Conservation (phyloP, 2,329 filamentous ascomycete genomes). For the Colletotrichum sp. region DNA sequence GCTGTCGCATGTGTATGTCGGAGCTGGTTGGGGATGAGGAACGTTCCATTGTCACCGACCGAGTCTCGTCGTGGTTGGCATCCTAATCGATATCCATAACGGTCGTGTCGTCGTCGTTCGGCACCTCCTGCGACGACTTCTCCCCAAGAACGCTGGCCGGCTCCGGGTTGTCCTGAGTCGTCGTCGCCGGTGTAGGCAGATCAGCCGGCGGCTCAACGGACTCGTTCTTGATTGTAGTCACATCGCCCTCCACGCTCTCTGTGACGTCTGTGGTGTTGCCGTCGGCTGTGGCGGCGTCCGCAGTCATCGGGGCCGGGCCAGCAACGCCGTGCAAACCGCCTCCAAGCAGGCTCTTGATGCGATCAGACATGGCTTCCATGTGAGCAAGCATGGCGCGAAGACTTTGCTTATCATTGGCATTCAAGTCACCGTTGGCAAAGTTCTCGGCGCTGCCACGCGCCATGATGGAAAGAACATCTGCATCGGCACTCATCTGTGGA, state of each 20-base stretch:
- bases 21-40: not conserved
- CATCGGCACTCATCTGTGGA: constrained; percentile 48
- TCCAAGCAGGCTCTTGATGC: constrained; percentile 46
- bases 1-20: not conserved
- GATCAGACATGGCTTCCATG: constrained; percentile 48
- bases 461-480: constrained; percentile 52
- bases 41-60: not conserved
- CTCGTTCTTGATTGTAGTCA: constrained; percentile 8
- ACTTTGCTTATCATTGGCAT: constrained; percentile 45
- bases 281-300: constrained; percentile 4
- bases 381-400: constrained; percentile 55
- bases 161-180: constrained; percentile 33
- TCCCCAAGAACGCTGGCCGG: constrained; percentile 12
- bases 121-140: constrained; percentile 24
- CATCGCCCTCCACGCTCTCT: not conserved
- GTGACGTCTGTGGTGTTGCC: not conserved
- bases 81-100: constrained; percentile 45
- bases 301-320: not conserved
- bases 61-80: not conserved
- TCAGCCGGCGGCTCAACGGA: constrained; percentile 16
- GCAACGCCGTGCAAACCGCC: not conserved
- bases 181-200: constrained; percentile 21
- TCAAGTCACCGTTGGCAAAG: constrained; percentile 45
- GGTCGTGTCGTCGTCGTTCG: constrained; percentile 36
- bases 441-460: constrained; percentile 51